Evolutionary conservation across 768 basidiomycete species (phyloP).

Genomic region (Lentinula sp.): DNA sequence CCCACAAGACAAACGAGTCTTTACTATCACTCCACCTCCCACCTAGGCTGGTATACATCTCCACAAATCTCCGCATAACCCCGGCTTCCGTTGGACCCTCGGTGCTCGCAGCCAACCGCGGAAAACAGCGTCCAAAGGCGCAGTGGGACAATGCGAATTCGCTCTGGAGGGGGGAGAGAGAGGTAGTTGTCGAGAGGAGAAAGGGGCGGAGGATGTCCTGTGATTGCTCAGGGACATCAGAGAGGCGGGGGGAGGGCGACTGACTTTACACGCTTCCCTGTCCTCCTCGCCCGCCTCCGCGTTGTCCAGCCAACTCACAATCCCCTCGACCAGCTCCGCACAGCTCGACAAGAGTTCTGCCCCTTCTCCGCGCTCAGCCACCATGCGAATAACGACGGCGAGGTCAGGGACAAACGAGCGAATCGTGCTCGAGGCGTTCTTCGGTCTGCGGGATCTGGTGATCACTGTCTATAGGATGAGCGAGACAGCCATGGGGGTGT

Average conservation of each 20-base stretch:
- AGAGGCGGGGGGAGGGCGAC: too few relatives aligned
- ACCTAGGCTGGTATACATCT: not conserved
- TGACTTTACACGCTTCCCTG: not conserved
- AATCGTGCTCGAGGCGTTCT: not conserved
- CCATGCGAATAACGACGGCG: not conserved
- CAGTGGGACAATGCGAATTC: constrained; percentile 32
- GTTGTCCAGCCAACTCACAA: not conserved
- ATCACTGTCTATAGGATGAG: constrained; percentile 27
- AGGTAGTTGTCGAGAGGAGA: not conserved
- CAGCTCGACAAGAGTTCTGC: not conserved
- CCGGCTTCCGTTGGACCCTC: too few relatives aligned
- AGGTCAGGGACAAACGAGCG: not conserved
- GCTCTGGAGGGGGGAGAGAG: constrained; percentile 8
- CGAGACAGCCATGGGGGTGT: not conserved
- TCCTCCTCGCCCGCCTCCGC: not conserved
- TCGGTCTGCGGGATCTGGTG: constrained; percentile 20
- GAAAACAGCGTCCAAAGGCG: constrained; percentile 37
- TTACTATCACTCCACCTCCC: too few relatives aligned
- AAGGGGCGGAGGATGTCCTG: not conserved
- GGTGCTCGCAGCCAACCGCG: constrained; percentile 25
- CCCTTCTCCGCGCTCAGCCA: too few relatives aligned
- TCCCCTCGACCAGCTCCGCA: not conserved
- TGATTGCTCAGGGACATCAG: too few relatives aligned
- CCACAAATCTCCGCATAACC: too few relatives aligned
- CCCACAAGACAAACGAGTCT: not conserved